Percentiles rank a stretch among this genome's conserved stretches.
Conservation (phyloP, 108 stramenopile species). For the Nitzschia sp. region DNA sequence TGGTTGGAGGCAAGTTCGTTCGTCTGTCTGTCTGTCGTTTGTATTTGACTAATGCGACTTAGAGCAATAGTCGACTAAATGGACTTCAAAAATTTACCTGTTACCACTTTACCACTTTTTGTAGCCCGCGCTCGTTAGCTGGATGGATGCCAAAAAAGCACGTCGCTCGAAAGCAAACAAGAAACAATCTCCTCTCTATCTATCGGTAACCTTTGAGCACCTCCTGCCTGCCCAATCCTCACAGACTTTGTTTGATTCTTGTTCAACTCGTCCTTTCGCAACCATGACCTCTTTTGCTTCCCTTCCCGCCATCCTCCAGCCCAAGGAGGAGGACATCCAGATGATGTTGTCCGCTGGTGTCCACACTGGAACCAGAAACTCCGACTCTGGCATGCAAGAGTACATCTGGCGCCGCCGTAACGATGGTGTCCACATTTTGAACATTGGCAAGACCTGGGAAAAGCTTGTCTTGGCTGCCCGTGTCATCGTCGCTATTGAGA, state of each 20-base stretch:
- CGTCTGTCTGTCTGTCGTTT: background rate
- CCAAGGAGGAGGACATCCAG: slow-evolving; percentile 99
- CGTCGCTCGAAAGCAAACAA: no score
- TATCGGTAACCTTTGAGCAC: no score
- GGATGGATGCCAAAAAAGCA: no score
- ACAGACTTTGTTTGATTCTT: background rate
- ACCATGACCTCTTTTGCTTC: slow-evolving; percentile 37
- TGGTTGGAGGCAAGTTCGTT: background rate
- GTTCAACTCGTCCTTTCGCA: background rate
- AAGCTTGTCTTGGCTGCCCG: slow-evolving; percentile 99
- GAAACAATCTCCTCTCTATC: no score
- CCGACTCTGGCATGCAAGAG: slow-evolving; percentile 94
- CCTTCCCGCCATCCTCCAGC: slow-evolving; percentile 62
- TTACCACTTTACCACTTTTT: background rate
- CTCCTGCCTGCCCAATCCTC: no score
- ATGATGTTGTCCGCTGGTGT: slow-evolving; percentile 99
- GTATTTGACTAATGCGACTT: background rate
- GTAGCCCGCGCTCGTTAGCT: no score
- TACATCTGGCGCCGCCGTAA: slow-evolving; percentile 99
- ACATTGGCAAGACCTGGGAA: slow-evolving; percentile 99
- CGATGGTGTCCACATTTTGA: slow-evolving; percentile 98
- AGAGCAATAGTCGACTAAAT: background rate
- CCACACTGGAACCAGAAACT: slow-evolving; percentile 99
- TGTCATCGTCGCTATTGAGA: slow-evolving; percentile 99
- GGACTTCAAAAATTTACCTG: background rate